Conservation (phyloP, 78 protist genomes). For the Dictyostelium capitatum region DNA sequence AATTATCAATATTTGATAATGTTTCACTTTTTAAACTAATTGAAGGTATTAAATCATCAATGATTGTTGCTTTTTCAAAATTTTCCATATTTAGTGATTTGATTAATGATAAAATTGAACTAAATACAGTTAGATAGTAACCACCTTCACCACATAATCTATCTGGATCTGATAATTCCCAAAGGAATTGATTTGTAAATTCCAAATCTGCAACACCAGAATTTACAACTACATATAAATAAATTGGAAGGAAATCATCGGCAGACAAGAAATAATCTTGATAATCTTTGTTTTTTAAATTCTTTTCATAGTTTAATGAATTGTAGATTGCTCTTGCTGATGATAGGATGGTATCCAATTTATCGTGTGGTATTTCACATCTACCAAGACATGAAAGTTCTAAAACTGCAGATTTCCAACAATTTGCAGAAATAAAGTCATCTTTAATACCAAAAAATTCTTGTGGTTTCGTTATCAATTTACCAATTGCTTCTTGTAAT, state of each 20-base stretch:
- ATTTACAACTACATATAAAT: constrained; percentile 71
- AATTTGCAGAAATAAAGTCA: constrained; percentile 51
- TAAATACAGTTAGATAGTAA: constrained; percentile 74
- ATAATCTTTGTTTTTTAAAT: constrained; percentile 4
- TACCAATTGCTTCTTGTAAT: constrained; percentile 24
- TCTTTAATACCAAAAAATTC: constrained; percentile 72
- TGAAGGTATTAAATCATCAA: constrained; percentile 67
- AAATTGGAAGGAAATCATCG: constrained; percentile 77
- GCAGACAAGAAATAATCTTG: constrained; percentile 69
- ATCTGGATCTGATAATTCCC: constrained; percentile 77
- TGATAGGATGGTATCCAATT: constrained; percentile 46
- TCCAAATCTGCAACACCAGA: constrained; percentile 64
- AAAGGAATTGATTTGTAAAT: constrained; percentile 64
- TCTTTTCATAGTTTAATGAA: constrained; percentile 54
- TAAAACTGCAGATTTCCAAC: constrained; percentile 66
- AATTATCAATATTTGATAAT: background rate
- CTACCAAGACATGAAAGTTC: constrained; percentile 45
- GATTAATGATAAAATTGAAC: constrained; percentile 56
- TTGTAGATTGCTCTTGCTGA: constrained; percentile 74
- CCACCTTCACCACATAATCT: constrained; percentile 77
- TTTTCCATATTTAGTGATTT: constrained; percentile 61
- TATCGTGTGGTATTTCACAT: constrained; percentile 67
- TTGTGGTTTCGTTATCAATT: constrained; percentile 32
- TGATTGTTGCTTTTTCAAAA: constrained; percentile 53
- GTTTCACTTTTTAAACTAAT: constrained; percentile 13